Percentiles rank a stretch among this genome's conserved stretches.
phyloP scores from a whole-genome alignment of 768 basidiomycete genomes.

The Termitomyces sp. region DNA sequence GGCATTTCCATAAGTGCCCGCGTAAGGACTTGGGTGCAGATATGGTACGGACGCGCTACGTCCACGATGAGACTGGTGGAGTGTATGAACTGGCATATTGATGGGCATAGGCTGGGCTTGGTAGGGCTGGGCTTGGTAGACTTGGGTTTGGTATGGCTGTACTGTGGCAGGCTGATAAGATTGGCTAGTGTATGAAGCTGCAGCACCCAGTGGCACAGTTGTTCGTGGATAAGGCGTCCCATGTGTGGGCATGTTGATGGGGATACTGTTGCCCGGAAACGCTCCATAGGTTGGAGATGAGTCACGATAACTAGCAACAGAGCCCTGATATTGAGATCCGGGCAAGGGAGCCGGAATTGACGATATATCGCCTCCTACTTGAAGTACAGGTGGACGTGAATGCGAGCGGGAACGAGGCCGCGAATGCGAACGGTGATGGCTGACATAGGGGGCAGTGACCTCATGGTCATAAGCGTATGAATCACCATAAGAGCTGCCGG shows the following conservation, averaged over 20 bases:
- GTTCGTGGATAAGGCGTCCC: constrained; percentile 24
- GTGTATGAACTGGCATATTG: constrained; percentile 24
- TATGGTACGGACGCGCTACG: constrained; percentile 38
- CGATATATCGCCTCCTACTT: constrained; percentile 14
- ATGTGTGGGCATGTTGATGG: constrained; percentile 22
- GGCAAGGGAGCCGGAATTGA: constrained; percentile 11
- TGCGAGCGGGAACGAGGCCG: constrained; percentile 40
- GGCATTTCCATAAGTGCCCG: constrained; percentile 20
- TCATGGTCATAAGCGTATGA: constrained; percentile 40
- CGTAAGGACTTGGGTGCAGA: constrained; percentile 24
- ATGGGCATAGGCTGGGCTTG: constrained; percentile 19
- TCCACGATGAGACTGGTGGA: constrained; percentile 22
- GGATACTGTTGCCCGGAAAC: constrained; percentile 21
- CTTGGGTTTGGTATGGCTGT: constrained; percentile 3
- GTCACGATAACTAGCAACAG: constrained; percentile 10
- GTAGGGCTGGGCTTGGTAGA: constrained; percentile 1
- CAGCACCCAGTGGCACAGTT: constrained; percentile 21
- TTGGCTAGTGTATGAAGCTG: constrained; percentile 24
- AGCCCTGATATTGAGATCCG: constrained; percentile 13
- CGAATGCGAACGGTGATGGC: constrained; percentile 21
- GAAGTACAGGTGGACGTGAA: constrained; percentile 30
- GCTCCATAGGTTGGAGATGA: constrained; percentile 23
- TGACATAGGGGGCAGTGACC: constrained; percentile 22
- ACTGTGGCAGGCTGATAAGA: background rate
- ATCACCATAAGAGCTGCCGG: constrained; percentile 29